Evolutionary conservation across 2,329 filamentous ascomycete genomes (phyloP).

Genomic region (Colletotrichum shisoi): DNA sequence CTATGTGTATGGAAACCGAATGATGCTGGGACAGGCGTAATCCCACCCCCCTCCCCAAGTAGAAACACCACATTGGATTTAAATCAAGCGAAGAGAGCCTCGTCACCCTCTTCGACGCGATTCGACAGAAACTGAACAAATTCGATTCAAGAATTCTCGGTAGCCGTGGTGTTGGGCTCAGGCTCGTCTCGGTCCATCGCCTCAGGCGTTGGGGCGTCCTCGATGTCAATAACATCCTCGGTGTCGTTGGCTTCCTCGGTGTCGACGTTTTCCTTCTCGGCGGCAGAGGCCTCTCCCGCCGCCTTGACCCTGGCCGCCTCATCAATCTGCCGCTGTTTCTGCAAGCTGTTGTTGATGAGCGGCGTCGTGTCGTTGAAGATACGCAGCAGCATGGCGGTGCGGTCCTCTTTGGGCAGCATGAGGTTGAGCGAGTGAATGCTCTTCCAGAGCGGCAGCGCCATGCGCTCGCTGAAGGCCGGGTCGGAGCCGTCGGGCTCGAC

Average conservation of each 20-base stretch:
- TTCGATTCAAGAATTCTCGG: background rate
- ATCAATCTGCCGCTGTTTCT: conserved; percentile 54
- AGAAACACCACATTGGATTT: too few species aligned
- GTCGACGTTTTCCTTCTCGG: conserved; percentile 39
- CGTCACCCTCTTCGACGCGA: background rate
- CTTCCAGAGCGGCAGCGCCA: conserved; percentile 94
- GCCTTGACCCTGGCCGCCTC: conserved; percentile 49
- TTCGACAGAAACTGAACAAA: background rate
- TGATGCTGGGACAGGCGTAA: background rate
- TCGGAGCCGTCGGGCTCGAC: conserved; percentile 77
- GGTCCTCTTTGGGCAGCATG: conserved; percentile 97
- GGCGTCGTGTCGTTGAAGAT: conserved; percentile 90
- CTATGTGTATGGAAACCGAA: background rate
- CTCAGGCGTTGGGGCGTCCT: conserved; percentile 52
- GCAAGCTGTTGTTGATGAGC: conserved; percentile 73
- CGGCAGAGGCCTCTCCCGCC: conserved; percentile 41
- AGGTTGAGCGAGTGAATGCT: conserved; percentile 91
- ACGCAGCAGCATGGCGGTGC: conserved; percentile 87
- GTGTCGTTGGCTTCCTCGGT: background rate
- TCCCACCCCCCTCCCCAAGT: background rate
- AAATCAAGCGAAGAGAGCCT: background rate
- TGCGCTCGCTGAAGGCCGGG: conserved; percentile 71
- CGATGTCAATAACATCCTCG: conserved; percentile 44
- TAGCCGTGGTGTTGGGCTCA: background rate
- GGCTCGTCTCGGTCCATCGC: conserved; percentile 31